These are phyloP conservation scores for Psidium friedrichsthalianum DNA, from an alignment of 345 rosid species.

Conservation along the genomic window DNA sequence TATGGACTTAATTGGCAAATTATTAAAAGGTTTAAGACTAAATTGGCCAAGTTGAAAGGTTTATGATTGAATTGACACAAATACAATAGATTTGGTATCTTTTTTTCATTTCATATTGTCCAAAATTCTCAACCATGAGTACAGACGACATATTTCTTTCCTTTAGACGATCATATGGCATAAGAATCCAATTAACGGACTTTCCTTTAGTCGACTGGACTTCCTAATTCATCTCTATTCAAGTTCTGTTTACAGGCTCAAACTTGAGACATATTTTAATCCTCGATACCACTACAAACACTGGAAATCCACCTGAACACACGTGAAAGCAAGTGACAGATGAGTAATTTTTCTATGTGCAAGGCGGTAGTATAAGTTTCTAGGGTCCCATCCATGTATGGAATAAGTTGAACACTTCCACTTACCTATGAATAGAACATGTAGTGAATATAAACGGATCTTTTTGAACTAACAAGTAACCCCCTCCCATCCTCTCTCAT, in stretches of 20 bases:
- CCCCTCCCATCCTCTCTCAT: not conserved
- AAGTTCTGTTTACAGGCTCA: not conserved
- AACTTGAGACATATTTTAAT: not conserved
- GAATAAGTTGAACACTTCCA: not conserved
- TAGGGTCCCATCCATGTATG: not conserved
- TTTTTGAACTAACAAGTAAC: not conserved
- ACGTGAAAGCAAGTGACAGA: not conserved
- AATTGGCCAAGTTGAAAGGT: too few species aligned
- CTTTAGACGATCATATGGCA: too few species aligned
- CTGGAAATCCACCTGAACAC: not conserved
- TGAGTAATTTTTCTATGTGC: not conserved
- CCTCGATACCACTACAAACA: not conserved
- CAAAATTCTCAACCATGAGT: too few species aligned
- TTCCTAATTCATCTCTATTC: rapidly evolving
- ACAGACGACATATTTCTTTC: too few species aligned
- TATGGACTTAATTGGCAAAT: too few species aligned
- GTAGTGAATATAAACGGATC: not conserved
- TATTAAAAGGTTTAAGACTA: too few species aligned
- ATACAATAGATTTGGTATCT: too few species aligned
- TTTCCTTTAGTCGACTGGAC: too few species aligned
- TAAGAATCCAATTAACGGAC: too few species aligned
- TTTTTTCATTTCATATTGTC: too few species aligned
- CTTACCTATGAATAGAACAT: not conserved
- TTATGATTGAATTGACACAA: too few species aligned
- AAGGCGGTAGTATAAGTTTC: not conserved